A percentile compares a stretch with the other conserved stretches of the same genome.
These are phyloP conservation scores for Cyberlindnera saturnus DNA, from an alignment of 805 yeast species.

Conservation along the genomic window DNA sequence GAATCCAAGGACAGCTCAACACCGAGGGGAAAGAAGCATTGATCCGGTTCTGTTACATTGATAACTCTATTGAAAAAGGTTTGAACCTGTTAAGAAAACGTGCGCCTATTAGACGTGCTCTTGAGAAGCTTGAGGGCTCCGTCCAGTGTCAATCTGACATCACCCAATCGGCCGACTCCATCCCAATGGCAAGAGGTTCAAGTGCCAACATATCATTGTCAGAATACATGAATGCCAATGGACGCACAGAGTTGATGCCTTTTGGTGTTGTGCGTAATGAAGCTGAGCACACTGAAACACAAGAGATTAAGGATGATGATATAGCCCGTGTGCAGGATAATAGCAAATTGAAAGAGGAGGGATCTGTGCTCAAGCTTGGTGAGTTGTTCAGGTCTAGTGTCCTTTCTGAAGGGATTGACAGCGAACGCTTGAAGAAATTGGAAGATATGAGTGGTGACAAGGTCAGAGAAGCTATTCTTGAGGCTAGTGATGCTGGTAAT, in stretches of 20 bases:
- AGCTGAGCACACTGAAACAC: constrained; percentile 20
- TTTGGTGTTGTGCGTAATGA: constrained; percentile 25
- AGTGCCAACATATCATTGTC: constrained; percentile 20
- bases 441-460: constrained; percentile 28
- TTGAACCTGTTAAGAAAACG: constrained; percentile 28
- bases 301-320: constrained; percentile 3
- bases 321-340: constrained; percentile 11
- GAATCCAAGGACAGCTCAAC: constrained; percentile 48
- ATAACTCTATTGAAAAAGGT: constrained; percentile 61
- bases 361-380: constrained; percentile 16
- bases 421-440: constrained; percentile 24
- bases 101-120: constrained; percentile 9
- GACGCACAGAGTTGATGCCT: constrained; percentile 31
- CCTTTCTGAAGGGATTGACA: constrained; percentile 10
- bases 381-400: constrained; percentile 10
- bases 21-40: constrained; percentile 76
- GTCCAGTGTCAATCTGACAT: neutral
- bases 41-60: constrained; percentile 64
- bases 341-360: constrained; percentile 21
- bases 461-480: constrained; percentile 30
- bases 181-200: constrained; percentile 11
- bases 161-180: constrained; percentile 1
- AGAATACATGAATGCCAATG: constrained; percentile 23
- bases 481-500: constrained; percentile 31
- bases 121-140: constrained; percentile 1